Evolutionary conservation across 345 rosid genomes (phyloP).

Genomic region (Aurinia saxatilis): DNA sequence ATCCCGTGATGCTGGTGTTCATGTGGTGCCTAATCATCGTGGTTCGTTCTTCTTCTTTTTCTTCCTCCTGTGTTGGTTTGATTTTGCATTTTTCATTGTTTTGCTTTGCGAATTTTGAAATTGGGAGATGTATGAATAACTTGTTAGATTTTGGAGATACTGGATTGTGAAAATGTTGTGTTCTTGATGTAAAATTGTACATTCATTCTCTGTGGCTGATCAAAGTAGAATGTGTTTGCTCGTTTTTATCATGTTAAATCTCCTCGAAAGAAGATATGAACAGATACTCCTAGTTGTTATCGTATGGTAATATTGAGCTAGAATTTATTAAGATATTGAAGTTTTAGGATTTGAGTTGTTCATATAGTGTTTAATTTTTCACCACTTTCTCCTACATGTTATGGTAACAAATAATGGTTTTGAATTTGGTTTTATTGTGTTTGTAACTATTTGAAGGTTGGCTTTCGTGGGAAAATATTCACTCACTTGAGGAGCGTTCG

Average conservation of each 20-base stretch:
- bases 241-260: not conserved
- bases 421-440: constrained; percentile 3
- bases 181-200: not conserved
- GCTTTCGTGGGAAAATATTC: constrained; percentile 91
- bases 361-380: not conserved
- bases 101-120: constrained; percentile 3
- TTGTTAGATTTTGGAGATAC: not conserved
- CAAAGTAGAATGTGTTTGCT: not conserved
- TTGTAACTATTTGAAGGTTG: constrained; percentile 51
- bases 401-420: not conserved
- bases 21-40: too few species aligned
- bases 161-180: too few species aligned
- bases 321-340: not conserved
- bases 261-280: not conserved
- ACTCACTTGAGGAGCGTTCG: constrained; percentile 73
- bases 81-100: not conserved
- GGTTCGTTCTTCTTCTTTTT: too few species aligned
- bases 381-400: not conserved
- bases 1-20: too few species aligned
- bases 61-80: too few species aligned
- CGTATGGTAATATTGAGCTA: not conserved
- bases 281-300: not conserved
- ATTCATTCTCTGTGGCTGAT: not conserved
- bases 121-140: not conserved
- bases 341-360: constrained; percentile 10